Base-by-base conservation (phyloP, 2,329 filamentous ascomycete species). In the Grosmannia clavigera region DNA sequence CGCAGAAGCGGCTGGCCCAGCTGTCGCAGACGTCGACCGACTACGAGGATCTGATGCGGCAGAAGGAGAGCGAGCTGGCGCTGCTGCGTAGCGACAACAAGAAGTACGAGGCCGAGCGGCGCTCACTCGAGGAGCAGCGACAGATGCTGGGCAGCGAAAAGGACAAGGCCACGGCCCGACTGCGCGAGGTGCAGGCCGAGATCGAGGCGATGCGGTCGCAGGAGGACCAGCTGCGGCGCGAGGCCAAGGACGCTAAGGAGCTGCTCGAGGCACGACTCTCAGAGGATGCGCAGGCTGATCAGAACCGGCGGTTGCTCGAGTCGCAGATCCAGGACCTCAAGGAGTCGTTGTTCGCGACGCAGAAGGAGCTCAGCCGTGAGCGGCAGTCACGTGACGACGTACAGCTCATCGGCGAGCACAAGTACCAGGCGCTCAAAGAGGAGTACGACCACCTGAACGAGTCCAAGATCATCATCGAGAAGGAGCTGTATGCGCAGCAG, bases 391-490 rank as follows among this genome's bases (percentile, higher is more conserved):
- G 94, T 61, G 92, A 96, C 65, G 94, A 99, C 69, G 91, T 96
- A 31, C 86, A 92, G 64, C 83, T 95, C 66, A 86, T 97, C 61
- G 85, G 89, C 5, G 91, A 96, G 66, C 92, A 96, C 74, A 95
- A 94, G 70, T 89, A 86, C 67, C 79, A 88, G 53, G 83, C 86
- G 57, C 78, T 99, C 62, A 86, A 92, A 69, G 85, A 92, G 31
- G 91, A 97, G 65, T 95, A 85, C 66, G 86, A 95, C 57, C 82
- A 84, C 40, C 79, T 97, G 40, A 96, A 96, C 67, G 91, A 96
- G 64, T 86, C 90, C 33, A 99, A 99, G 73, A 96, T 96, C 67
- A 95, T 86, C 55, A 96, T 99, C 64, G 92, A 99, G 72, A 97
- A 96, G 72, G 92, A 97, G 72, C 86, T 99, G 71, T 97, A 97